Conservation (phyloP, 140 eudicot genomes). For the Ambrosia hybrid region DNA sequence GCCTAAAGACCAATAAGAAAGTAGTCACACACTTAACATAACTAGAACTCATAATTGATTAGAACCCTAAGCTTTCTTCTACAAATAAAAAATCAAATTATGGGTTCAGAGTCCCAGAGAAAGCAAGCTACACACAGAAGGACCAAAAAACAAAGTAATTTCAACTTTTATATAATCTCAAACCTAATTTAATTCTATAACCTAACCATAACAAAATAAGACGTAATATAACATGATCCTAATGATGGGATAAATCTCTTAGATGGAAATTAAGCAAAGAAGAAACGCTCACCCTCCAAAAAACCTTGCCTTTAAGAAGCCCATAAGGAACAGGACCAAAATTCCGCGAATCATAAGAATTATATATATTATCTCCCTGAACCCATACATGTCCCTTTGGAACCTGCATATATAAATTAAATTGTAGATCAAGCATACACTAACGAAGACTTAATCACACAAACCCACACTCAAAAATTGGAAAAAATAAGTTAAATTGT, state of each 20-base stretch:
- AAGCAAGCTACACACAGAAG: no score
- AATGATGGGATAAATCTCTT: background rate
- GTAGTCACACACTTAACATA: no score
- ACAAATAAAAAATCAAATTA: no score
- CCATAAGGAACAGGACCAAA: slow-evolving; percentile 87
- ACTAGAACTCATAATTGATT: no score
- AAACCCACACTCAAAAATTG: background rate
- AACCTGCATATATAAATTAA: slow-evolving; percentile 45
- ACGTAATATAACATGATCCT: background rate
- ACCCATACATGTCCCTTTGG: slow-evolving; percentile 88
- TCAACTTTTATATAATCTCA: background rate
- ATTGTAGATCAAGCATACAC: no score
- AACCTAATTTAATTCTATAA: background rate
- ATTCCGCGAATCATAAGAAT: slow-evolving; percentile 54
- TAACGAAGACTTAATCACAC: background rate
- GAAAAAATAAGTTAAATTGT: background rate
- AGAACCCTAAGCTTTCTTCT: no score
- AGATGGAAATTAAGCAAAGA: background rate
- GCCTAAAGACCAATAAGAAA: no score
- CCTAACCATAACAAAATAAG: background rate
- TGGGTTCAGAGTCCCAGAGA: no score
- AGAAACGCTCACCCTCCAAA: slow-evolving; percentile 47
- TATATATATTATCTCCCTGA: slow-evolving; percentile 67
- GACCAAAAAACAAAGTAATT: no score
- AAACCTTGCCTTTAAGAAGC: slow-evolving; percentile 58